Base-by-base conservation (phyloP, 495 filamentous ascomycete genomes). In the Lentithecium fluviatile region DNA sequence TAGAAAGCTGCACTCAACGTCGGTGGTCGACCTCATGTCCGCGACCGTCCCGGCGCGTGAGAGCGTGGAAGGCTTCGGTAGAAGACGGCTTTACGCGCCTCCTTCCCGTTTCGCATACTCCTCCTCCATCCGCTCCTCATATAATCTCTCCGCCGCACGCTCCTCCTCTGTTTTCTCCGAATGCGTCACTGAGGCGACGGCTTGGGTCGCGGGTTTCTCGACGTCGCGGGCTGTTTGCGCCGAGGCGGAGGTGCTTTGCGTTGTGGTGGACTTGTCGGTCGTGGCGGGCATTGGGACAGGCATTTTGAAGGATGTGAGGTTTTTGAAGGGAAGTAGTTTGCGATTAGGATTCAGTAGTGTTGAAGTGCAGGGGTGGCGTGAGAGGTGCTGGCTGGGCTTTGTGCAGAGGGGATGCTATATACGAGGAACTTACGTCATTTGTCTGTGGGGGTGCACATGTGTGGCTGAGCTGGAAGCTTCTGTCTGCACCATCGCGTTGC, bases 81-180 rank as follows among this genome's bases (percentile, higher is more conserved):
- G 29, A 4, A 32, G 29, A 32, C n/a, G n/a, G n/a, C 6, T 26
- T 56, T 54, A 70, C 17, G 68, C 68, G 24, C 68, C 68, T 8
- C 68, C 68, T 48, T 70, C 68, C 13, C 68, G 36, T 61, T 70
- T 70, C 48, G 68, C 68, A 58, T 70, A 70, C 48, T 70, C 68
- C 45, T 70, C 68, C 62, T 70, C 68, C 7, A 70, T 70, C 2
- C 66, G 38, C 62, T 70, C 68, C 57, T 70, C 68, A 37, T 70
- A 70, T 48, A 62, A n/a, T 45, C 43, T 56, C 52, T 70, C 68
- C 11, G 68, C 68, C 25, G 60, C 61, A 2, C 52, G 53, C 52
- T 70, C 68, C 6, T 43, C 68, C 25, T 70, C 56, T 0, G 58
- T 62, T 54, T 65, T 70, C 38, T 62, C 32, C n/a, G 29, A 1